Evolutionary conservation across 768 basidiomycete species (phyloP), one percentile per base, ranked within the genome.

Genomic region (Neoboletus magnificus): DNA sequence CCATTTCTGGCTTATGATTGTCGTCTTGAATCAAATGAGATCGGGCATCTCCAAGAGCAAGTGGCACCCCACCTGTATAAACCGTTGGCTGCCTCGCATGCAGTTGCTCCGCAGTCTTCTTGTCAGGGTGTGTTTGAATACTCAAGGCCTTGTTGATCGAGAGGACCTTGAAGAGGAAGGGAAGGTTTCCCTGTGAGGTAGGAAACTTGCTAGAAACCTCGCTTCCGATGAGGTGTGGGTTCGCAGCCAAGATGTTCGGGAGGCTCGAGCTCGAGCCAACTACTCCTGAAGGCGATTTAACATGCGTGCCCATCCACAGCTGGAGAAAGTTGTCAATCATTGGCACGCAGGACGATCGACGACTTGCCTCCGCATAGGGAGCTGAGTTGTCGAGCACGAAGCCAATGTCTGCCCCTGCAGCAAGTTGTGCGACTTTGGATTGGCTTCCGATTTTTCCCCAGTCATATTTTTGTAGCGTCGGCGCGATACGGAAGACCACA

Each of bases 281-380:
- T 20, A 83, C 67, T 8, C 71, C 73, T 7, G 88, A 86, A 0
- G 88, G 88, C 9, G 86, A 79, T 35, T 77, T 89, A 2, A 90
- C 81, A 64, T 98, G 97, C 0, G 97, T 98, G 11, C 97, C 97
- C 96, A 98, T 98, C 97, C 97, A 99, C 42, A 99, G 77, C 94
- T 98, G 68, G 51, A 42, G 35, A 37, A 45, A 48, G 27, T 44
- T 16, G 65, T 57, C 54, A 44, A 42, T 40, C 32, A 46, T 40
- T 20, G 7, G 27, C 18, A 42, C 39, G n/a, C 18, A 25, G 35
- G 53, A 50, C 22, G 18, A n/a, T 41, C 43, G 25, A 49, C 47
- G 39, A 61, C 83, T 49, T 70, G 93, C 96, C 85, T 99, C 96
- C 27, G 97, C 96, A 68, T 98, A 98, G 4, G 93, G 91, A 57